phyloP scores from a whole-genome alignment of 2,329 filamentous ascomycete genomes.

The Diplodia corticola region DNA sequence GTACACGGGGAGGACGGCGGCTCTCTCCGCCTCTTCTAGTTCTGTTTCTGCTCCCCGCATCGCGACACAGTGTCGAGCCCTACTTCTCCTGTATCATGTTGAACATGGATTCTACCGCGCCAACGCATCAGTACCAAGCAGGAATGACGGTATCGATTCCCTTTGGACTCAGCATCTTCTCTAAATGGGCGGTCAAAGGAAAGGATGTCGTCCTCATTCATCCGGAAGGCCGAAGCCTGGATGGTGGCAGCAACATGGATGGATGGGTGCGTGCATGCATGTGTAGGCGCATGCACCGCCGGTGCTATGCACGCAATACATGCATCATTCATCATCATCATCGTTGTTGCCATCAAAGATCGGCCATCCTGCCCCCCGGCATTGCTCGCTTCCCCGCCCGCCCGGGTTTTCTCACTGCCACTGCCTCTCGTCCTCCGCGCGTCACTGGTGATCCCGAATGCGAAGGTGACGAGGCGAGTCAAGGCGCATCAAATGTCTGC shows the following conservation, averaged over 20 bases:
- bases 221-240: neutral
- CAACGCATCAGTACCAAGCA: neutral
- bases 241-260: too few relatives aligned
- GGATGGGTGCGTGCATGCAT: neutral
- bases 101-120: neutral
- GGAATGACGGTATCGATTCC: neutral
- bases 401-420: neutral
- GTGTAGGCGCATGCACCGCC: neutral
- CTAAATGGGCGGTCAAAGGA: neutral
- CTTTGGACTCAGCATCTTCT: neutral
- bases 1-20: neutral
- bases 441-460: neutral
- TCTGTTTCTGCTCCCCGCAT: neutral
- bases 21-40: neutral
- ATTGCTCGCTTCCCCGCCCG: neutral
- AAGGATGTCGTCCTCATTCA: neutral
- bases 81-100: slow-evolving; percentile 1
- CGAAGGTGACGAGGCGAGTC: neutral
- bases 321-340: neutral
- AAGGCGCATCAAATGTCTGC: neutral
- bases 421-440: neutral
- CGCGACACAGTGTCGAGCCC: neutral
- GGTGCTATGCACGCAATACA: neutral
- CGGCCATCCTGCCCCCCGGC: neutral
- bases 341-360: neutral